A percentile compares a stretch with the other conserved stretches of the same genome.
Evolutionary conservation across 2,329 filamentous ascomycete genomes (phyloP).

Genomic region (Mariannaea sp.): DNA sequence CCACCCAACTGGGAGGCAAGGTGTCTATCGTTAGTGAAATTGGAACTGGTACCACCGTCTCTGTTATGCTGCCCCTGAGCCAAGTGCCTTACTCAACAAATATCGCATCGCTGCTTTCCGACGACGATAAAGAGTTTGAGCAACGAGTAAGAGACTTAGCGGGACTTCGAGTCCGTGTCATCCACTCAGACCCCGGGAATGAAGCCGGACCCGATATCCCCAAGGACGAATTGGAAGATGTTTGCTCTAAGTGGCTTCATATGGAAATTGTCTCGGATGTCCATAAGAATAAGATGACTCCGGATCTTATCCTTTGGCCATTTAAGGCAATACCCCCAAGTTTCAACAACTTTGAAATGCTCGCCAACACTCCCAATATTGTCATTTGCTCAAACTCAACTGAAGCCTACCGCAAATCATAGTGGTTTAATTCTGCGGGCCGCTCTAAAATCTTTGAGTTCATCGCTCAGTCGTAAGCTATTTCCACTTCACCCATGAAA

Average conservation of each 20-base stretch:
- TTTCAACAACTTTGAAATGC: background rate
- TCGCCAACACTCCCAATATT: constrained; percentile 32
- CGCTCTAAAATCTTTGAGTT: constrained; percentile 42
- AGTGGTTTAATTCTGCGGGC: constrained; percentile 22
- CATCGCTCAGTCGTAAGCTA: constrained; percentile 46
- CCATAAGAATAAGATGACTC: constrained; percentile 14
- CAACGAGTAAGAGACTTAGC: no score
- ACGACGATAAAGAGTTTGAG: constrained; percentile 30
- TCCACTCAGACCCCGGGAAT: no score
- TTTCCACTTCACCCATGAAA: fast-evolving
- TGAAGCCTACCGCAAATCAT: constrained; percentile 38
- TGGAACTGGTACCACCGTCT: constrained; percentile 44
- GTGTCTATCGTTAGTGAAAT: constrained; percentile 59
- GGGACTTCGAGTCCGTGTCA: constrained; percentile 28
- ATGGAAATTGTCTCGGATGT: constrained; percentile 28
- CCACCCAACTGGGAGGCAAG: constrained; percentile 62
- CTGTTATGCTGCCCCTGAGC: background rate
- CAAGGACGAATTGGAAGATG: no score
- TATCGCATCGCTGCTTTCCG: constrained; percentile 28
- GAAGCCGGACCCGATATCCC: no score
- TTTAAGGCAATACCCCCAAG: constrained; percentile 13
- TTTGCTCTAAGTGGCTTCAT: constrained; percentile 10
- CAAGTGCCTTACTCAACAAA: background rate
- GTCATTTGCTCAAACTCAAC: constrained; percentile 43
- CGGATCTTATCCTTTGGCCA: constrained; percentile 38